Conservation (phyloP, 257 asterid genomes). For the Solanum tarijense region DNA sequence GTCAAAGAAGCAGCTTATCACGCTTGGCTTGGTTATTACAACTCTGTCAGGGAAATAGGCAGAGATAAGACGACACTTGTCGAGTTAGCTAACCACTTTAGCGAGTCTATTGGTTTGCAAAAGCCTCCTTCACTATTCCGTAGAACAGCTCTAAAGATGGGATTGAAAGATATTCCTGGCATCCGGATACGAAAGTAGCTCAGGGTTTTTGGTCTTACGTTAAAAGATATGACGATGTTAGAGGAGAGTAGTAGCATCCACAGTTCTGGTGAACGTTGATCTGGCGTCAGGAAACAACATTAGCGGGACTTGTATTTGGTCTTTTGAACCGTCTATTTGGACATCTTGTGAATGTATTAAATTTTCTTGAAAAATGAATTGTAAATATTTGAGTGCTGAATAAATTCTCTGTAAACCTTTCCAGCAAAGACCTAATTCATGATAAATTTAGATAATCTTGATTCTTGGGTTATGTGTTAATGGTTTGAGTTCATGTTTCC, state of each 20-base stretch:
- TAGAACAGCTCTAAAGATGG: slow-evolving; percentile 79
- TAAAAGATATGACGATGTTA: not conserved
- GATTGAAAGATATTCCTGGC: slow-evolving; percentile 74
- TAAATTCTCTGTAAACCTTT: not conserved
- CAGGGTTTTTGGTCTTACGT: not conserved
- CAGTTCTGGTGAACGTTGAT: not conserved
- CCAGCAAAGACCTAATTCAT: not conserved
- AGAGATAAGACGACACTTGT: slow-evolving; percentile 80
- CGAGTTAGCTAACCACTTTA: slow-evolving; percentile 63
- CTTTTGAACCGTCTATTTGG: not conserved
- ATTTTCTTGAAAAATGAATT: not conserved
- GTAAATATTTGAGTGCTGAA: not conserved
- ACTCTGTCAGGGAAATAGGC: slow-evolving; percentile 54
- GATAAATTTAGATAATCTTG: too few species aligned
- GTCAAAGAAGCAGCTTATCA: slow-evolving; percentile 82
- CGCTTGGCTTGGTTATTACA: slow-evolving; percentile 90
- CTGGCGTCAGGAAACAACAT: not conserved
- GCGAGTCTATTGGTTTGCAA: slow-evolving; percentile 70
- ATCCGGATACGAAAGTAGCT: slow-evolving; percentile 44
- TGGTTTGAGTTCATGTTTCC: too few species aligned
- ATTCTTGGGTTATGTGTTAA: too few species aligned
- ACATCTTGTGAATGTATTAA: not conserved
- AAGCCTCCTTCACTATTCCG: slow-evolving; percentile 68
- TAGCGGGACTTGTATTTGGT: not conserved
- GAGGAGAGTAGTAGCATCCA: not conserved